phyloP scores from a whole-genome alignment of 2,329 filamentous ascomycete genomes.

The Ceratocystis diversiconidia region DNA sequence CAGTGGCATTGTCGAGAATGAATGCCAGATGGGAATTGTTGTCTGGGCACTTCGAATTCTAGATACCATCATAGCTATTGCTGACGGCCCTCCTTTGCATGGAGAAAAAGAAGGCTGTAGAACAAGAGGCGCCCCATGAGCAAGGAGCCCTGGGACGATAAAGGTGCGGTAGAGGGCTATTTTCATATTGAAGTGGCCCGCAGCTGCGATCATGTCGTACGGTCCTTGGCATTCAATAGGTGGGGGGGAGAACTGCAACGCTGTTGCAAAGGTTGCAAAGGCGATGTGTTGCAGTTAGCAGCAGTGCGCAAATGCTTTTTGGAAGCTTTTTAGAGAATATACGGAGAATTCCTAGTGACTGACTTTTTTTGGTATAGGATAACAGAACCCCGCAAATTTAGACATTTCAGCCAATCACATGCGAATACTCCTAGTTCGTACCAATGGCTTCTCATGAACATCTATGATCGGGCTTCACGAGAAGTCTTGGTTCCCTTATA shows the following conservation, averaged over 20 bases:
- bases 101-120: slow-evolving; percentile 23
- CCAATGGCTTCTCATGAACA: too few species aligned
- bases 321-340: neutral
- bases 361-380: neutral
- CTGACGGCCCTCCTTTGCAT: slow-evolving; percentile 19
- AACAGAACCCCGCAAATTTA: neutral
- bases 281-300: too few species aligned
- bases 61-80: neutral
- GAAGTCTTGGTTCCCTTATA: too few species aligned
- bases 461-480: too few species aligned
- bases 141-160: slow-evolving; percentile 25
- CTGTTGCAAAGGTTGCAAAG: too few species aligned
- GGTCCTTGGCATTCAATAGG: neutral
- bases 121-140: slow-evolving; percentile 33
- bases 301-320: neutral
- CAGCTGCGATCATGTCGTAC: slow-evolving; percentile 8
- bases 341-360: neutral
- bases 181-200: slow-evolving; percentile 27
- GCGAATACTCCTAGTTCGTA: too few species aligned
- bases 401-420: neutral
- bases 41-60: neutral
- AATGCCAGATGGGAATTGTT: neutral
- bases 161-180: slow-evolving; percentile 18
- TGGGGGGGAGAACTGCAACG: too few species aligned
- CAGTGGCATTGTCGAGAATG: slow-evolving; percentile 5